Evolutionary conservation across 805 yeast species (phyloP), one percentile per base, ranked within the genome.

Genomic region (Nakazawaea populi): DNA sequence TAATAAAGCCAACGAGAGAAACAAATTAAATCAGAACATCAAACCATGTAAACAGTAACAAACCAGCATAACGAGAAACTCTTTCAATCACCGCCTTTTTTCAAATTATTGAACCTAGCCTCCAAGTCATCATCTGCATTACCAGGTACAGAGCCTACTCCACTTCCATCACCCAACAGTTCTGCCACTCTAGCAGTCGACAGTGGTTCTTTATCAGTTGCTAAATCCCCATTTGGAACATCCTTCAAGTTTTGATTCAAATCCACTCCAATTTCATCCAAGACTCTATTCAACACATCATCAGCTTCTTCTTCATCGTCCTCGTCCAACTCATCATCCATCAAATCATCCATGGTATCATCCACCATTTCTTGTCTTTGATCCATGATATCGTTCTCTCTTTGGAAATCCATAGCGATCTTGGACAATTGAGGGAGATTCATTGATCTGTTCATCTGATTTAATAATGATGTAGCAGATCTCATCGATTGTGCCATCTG

Each of bases 331-430:
- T 89, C 97, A 60, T 85, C 89, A 49, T 86, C 96, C 94, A 94
- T 89, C 18, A 94, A 87, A 65, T 92, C 97, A 64, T 94, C 99
- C 60, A 94, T 85, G 18, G 97, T 95, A 64, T 94, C 99, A 64
- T 94, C 99, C 87, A 94, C 94, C 81, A 95, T 89, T 66, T 95
- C 99, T 67, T 95, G 98, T 62, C 96, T 85, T 70, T 94, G 99
- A 67, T 92, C 97, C 98, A 94, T 94, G 59, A 95, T 72, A 64
- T 95, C 99, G 67, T 87, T 89, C 62, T 92, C 96, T 60, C 81
- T 83, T 61, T 94, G 96, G 67, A 94, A 94, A 60, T 94, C 98
- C 87, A 89, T 91, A 2, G 97, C 89, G 24, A 94, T 94, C 54
- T 85, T 79, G 52, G 89, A 85, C 54, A 94, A 71, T 58, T 88